A percentile compares a stretch with the other conserved stretches of the same genome.
These are phyloP conservation scores for Talaromyces islandicus DNA, from an alignment of 2,329 filamentous ascomycete species.

Conservation along the genomic window DNA sequence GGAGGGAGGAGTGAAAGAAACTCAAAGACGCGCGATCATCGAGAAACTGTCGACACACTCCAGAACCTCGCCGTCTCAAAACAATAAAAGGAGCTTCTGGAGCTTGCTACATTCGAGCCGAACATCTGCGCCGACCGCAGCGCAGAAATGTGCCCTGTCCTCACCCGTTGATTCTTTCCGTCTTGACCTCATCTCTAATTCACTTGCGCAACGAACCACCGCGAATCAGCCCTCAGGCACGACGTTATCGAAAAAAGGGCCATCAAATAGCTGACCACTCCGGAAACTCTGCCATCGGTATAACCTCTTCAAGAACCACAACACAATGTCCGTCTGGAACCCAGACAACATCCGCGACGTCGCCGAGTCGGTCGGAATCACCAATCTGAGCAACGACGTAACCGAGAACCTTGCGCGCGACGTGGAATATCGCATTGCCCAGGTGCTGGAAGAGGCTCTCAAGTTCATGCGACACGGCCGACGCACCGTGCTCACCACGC, in stretches of 20 bases:
- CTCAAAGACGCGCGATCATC: neutral
- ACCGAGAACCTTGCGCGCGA: constrained; percentile 84
- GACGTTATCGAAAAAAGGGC: neutral
- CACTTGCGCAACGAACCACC: neutral
- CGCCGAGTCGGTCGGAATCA: constrained; percentile 89
- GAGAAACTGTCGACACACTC: neutral
- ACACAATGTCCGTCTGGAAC: constrained; percentile 72
- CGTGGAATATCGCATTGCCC: constrained; percentile 88
- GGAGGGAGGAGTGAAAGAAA: neutral
- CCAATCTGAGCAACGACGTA: constrained; percentile 74
- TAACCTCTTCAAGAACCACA: neutral
- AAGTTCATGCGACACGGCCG: constrained; percentile 93
- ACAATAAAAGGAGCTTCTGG: neutral
- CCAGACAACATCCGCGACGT: constrained; percentile 93
- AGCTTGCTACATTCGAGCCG: neutral
- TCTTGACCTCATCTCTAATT: neutral
- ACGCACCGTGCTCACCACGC: constrained; percentile 79
- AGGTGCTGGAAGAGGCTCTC: constrained; percentile 87
- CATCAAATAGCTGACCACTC: neutral
- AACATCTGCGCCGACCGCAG: neutral
- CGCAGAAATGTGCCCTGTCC: neutral
- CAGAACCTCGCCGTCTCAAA: neutral
- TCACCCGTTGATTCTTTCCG: neutral
- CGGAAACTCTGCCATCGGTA: neutral
- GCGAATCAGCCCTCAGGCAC: neutral